Evolutionary conservation across 2,329 filamentous ascomycete species (phyloP).

Genomic region (Alternaria novae-zelandiae): DNA sequence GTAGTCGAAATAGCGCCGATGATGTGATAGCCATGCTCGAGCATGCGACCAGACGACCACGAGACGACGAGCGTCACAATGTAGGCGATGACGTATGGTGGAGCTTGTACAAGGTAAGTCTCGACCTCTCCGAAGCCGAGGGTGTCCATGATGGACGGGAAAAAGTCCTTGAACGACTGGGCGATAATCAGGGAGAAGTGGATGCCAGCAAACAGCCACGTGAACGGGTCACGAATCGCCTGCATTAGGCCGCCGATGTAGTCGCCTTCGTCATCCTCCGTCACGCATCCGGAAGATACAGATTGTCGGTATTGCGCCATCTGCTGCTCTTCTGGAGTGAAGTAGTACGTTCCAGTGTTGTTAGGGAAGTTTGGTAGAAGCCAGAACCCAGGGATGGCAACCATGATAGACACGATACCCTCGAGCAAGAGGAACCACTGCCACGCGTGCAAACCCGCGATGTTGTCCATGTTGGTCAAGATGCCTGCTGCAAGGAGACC

Average conservation of each 20-base stretch:
- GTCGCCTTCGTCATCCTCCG: constrained; percentile 43
- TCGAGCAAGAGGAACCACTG: constrained; percentile 61
- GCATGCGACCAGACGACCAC: constrained; percentile 33
- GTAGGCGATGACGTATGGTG: constrained; percentile 47
- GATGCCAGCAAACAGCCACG: constrained; percentile 49
- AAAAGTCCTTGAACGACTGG: constrained; percentile 39
- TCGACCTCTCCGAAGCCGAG: constrained; percentile 18
- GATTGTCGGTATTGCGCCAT: constrained; percentile 32
- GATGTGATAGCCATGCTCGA: constrained; percentile 41
- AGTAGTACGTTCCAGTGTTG: constrained; percentile 17
- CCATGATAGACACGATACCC: constrained; percentile 58
- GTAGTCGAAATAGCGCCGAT: constrained; percentile 25
- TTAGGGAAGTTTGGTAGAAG: constrained; percentile 43
- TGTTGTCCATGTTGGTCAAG: constrained; percentile 54
- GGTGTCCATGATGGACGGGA: constrained; percentile 32
- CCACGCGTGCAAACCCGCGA: constrained; percentile 45
- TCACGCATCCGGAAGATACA: constrained; percentile 20
- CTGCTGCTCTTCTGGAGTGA: constrained; percentile 16
- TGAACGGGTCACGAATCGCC: constrained; percentile 48
- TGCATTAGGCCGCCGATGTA: constrained; percentile 45
- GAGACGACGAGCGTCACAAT: constrained; percentile 29
- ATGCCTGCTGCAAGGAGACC: constrained; percentile 55
- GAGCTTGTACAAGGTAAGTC: constrained; percentile 52
- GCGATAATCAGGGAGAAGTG: constrained; percentile 44
- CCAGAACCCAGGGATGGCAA: constrained; percentile 45